phyloP scores from a whole-genome alignment of 2,329 filamentous ascomycete species.

The Cladosporium phlei region DNA sequence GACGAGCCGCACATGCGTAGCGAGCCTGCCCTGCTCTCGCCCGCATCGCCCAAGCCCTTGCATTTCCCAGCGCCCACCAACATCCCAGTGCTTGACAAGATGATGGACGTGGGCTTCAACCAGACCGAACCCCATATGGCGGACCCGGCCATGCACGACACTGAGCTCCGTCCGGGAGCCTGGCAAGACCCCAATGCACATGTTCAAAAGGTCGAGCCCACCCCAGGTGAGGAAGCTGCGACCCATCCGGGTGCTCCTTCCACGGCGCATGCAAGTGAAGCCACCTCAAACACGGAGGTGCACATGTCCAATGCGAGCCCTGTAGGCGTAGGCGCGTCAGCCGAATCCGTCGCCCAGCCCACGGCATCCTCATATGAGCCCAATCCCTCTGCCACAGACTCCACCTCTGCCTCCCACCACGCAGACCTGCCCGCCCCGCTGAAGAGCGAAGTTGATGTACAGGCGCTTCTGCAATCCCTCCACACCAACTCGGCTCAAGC shows the following conservation, averaged over 20 bases:
- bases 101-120: conserved; percentile 68
- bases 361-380: conserved; percentile 4
- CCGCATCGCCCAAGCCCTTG: conserved; percentile 66
- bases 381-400: conserved; percentile 7
- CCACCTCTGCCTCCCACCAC: conserved; percentile 12
- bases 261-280: conserved; percentile 4
- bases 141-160: conserved; percentile 31
- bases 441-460: conserved; percentile 39
- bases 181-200: conserved; percentile 30
- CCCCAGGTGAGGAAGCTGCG: conserved; percentile 2
- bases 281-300: neutral
- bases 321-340: conserved; percentile 7
- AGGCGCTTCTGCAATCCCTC: conserved; percentile 44
- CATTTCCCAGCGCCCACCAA: conserved; percentile 64
- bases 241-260: conserved; percentile 2
- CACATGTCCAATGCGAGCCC: conserved; percentile 2
- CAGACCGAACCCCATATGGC: conserved; percentile 57
- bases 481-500: conserved; percentile 16
- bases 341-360: conserved; percentile 6
- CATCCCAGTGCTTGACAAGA: conserved; percentile 65
- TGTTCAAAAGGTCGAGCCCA: neutral
- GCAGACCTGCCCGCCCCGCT: conserved; percentile 16
- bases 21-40: conserved; percentile 55
- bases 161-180: conserved; percentile 29
- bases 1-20: conserved; percentile 58